Evolutionary conservation across 75 land plant genomes (phyloP).

Genomic region (Adiantum capillusveneris): DNA sequence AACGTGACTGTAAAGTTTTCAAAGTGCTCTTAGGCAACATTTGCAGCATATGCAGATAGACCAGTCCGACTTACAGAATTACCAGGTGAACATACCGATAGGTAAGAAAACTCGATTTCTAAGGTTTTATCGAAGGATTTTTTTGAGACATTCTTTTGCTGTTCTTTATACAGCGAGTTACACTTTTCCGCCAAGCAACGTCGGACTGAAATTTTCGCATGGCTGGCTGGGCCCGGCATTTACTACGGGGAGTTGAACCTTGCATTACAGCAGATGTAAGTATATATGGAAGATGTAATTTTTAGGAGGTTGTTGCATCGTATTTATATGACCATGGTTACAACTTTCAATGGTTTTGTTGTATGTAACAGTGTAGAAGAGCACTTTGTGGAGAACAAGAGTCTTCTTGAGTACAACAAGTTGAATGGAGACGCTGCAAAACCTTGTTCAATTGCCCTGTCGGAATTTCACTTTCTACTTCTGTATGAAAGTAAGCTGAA

Average conservation of each 20-base stretch:
- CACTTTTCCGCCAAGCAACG: conserved; percentile 92
- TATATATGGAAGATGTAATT: no score
- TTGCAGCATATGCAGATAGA: conserved; percentile 63
- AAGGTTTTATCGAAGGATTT: no score
- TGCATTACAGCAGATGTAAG: conserved; percentile 68
- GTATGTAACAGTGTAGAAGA: conserved; percentile 79
- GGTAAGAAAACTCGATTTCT: no score
- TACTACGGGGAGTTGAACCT: conserved; percentile 87
- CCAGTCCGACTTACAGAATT: conserved; percentile 88
- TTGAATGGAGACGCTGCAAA: conserved; percentile 43
- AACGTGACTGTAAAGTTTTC: no score
- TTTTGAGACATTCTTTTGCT: no score
- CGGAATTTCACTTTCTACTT: conserved; percentile 87
- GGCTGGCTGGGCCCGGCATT: conserved; percentile 98
- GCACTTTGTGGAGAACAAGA: conserved; percentile 90
- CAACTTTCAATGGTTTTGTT: no score
- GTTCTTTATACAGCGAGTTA: conserved; percentile 55
- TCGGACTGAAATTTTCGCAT: conserved; percentile 82
- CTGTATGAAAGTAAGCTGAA: conserved; percentile 68
- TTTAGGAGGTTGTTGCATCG: no score
- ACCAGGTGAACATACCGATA: conserved; percentile 89
- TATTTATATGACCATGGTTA: no score
- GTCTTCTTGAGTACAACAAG: conserved; percentile 73
- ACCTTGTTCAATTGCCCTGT: conserved; percentile 74
- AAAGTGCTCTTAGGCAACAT: conserved; percentile 53